Evolutionary conservation across 2,329 filamentous ascomycete species (phyloP).

Genomic region (Ophiostoma tasmaniense): DNA sequence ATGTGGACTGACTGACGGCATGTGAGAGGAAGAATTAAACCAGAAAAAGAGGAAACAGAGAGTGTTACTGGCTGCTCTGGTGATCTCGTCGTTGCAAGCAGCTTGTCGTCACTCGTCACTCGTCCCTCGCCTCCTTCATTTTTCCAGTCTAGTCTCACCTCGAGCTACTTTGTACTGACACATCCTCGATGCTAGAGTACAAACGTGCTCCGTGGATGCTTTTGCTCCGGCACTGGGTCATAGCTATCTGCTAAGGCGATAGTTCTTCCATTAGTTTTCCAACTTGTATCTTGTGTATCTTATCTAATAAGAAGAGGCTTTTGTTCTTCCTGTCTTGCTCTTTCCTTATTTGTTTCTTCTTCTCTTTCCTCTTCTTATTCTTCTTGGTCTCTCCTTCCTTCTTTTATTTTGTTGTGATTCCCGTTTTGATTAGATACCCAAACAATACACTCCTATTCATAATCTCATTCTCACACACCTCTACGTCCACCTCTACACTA

Average conservation of each 20-base stretch:
- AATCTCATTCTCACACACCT: neutral
- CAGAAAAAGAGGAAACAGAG: neutral
- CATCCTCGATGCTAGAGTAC: neutral
- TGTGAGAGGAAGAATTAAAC: neutral
- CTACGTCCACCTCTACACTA: neutral
- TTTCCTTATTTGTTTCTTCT: neutral
- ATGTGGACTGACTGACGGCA: neutral
- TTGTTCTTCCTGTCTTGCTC: neutral
- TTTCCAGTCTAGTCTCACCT: neutral
- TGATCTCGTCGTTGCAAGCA: neutral
- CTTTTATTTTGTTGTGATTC: constrained; percentile 6
- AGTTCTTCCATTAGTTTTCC: neutral
- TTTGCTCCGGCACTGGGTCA: neutral
- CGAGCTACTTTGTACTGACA: neutral
- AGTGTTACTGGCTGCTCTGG: neutral
- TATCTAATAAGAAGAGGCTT: neutral
- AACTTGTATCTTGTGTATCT: neutral
- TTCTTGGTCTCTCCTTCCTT: neutral
- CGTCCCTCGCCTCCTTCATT: neutral
- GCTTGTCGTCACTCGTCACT: neutral
- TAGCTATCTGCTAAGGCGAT: neutral
- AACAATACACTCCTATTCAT: constrained; percentile 9
- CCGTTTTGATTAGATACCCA: constrained; percentile 10
- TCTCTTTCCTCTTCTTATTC: neutral
- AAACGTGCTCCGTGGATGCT: neutral